Evolutionary conservation across 2,329 filamentous ascomycete genomes (phyloP).

Genomic region (Setomelanomma holmii): DNA sequence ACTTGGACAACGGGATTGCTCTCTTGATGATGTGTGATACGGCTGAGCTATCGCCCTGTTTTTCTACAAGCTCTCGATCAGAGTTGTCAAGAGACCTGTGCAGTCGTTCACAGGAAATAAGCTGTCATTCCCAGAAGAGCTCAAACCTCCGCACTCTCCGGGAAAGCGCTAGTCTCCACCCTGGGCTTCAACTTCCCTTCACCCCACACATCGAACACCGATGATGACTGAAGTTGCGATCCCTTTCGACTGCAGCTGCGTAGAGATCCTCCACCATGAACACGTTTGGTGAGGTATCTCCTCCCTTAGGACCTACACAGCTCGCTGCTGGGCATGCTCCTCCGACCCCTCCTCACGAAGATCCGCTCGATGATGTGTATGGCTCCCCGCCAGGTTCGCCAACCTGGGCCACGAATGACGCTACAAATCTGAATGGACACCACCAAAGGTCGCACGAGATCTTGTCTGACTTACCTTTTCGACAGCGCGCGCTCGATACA

Average conservation of each 20-base stretch:
- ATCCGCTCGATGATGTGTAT: slow-evolving; percentile 56
- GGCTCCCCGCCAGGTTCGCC: slow-evolving; percentile 54
- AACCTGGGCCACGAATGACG: slow-evolving; percentile 11
- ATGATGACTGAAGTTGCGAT: slow-evolving; percentile 20
- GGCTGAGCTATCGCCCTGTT: no score
- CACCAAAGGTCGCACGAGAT: slow-evolving; percentile 48
- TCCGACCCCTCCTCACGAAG: slow-evolving; percentile 43
- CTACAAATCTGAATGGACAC: background rate
- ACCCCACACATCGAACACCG: slow-evolving; percentile 15
- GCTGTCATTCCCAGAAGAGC: slow-evolving; percentile 5
- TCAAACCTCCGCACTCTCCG: slow-evolving; percentile 28
- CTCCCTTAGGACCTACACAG: slow-evolving; percentile 32
- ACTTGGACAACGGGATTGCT: no score
- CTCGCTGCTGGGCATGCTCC: slow-evolving; percentile 40
- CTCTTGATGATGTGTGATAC: no score
- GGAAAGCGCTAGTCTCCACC: slow-evolving; percentile 20
- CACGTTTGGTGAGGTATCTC: slow-evolving; percentile 29
- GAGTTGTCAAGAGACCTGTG: no score
- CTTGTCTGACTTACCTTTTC: slow-evolving; percentile 74
- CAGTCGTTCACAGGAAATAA: background rate
- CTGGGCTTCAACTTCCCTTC: slow-evolving; percentile 4
- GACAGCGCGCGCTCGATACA: slow-evolving; percentile 79
- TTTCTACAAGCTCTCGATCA: no score
- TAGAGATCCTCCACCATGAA: slow-evolving; percentile 18
- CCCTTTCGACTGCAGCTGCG: background rate